Evolutionary conservation across 768 basidiomycete species (phyloP).

Genomic region (Lentinula sp.): DNA sequence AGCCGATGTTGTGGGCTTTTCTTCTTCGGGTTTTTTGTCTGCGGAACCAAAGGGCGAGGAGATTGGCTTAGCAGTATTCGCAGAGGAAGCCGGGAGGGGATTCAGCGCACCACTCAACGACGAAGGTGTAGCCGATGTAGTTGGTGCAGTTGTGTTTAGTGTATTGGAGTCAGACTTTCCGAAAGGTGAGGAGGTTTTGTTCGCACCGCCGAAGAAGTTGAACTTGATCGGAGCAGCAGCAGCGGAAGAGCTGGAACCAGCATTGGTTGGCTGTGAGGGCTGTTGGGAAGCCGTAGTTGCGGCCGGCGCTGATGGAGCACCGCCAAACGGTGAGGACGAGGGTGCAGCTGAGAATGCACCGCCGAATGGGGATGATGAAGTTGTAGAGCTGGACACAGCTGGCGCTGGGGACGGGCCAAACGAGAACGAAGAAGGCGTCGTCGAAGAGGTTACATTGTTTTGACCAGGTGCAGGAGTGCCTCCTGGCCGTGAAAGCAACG

Average conservation of each 20-base stretch:
- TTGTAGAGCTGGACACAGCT: constrained; percentile 10
- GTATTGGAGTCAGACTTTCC: neutral
- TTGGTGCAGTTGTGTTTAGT: neutral
- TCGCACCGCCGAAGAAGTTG: constrained; percentile 25
- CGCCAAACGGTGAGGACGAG: neutral
- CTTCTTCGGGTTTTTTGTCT: neutral
- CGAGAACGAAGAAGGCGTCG: constrained; percentile 13
- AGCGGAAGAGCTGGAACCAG: constrained; percentile 14
- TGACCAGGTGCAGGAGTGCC: constrained; percentile 8
- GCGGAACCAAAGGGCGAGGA: neutral
- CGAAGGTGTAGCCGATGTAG: constrained; percentile 11
- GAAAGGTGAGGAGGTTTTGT: neutral
- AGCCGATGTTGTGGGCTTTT: neutral
- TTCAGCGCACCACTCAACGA: constrained; percentile 15
- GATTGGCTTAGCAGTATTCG: neutral
- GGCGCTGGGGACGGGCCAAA: constrained; percentile 9
- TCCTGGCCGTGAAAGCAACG: constrained; percentile 4
- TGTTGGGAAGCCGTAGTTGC: constrained; percentile 10
- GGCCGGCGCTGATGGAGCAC: constrained; percentile 8
- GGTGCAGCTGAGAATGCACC: constrained; percentile 9
- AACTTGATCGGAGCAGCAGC: constrained; percentile 27
- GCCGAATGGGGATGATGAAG: neutral
- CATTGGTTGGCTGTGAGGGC: constrained; percentile 13
- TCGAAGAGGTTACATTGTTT: constrained; percentile 9
- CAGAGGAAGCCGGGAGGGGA: constrained; percentile 11